These are phyloP conservation scores for Arxiozyma telluris DNA, from an alignment of 1,139 yeast genomes.

Conservation along the genomic window DNA sequence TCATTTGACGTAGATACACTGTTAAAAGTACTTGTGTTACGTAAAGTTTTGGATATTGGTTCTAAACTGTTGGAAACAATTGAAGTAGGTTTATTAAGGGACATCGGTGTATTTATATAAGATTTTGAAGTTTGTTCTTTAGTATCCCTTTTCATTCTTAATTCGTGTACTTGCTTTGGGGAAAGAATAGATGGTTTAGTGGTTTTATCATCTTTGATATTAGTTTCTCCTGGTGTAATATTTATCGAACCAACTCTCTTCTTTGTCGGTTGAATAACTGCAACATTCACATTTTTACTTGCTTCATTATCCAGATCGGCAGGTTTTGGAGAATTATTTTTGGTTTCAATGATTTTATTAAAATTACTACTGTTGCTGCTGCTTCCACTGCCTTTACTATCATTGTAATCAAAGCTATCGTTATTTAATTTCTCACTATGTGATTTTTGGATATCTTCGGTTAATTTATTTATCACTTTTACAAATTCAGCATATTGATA, in stretches of 20 bases:
- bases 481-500: slow-evolving; percentile 36
- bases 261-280: slow-evolving; percentile 23
- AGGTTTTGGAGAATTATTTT: slow-evolving; percentile 8
- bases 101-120: neutral
- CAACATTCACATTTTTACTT: slow-evolving; percentile 16
- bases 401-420: slow-evolving; percentile 12
- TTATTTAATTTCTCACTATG: slow-evolving; percentile 28
- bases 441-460: slow-evolving; percentile 32
- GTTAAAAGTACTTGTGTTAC: neutral
- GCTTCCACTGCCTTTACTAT: slow-evolving; percentile 6
- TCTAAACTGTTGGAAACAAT: neutral
- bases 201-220: too few species aligned
- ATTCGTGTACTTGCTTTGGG: neutral
- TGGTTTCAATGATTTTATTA: slow-evolving; percentile 19
- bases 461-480: slow-evolving; percentile 32
- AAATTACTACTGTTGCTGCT: slow-evolving; percentile 17
- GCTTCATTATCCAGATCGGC: slow-evolving; percentile 18
- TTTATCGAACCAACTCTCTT: slow-evolving; percentile 5
- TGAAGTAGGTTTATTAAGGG: neutral
- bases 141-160: neutral
- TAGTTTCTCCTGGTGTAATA: neutral
- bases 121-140: neutral
- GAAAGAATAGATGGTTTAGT: slow-evolving; percentile 5
- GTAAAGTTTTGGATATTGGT: neutral
- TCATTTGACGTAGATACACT: neutral